Base-by-base conservation (phyloP, 2,329 filamentous ascomycete genomes). In the Gnomoniopsis sp. region DNA sequence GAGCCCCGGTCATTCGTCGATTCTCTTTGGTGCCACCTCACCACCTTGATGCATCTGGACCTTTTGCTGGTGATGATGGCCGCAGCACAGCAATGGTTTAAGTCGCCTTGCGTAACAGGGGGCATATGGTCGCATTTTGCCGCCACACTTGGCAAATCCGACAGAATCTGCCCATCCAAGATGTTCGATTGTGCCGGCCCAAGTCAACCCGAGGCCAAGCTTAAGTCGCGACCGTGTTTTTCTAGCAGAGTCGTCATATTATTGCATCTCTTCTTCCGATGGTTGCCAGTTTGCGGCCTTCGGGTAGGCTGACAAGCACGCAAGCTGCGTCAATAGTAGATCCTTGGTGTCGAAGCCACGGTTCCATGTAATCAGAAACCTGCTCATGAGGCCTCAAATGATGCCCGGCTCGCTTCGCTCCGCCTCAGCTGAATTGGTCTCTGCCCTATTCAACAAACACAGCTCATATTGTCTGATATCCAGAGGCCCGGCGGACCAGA, bases 401-500 rank as follows among this genome's bases (percentile, higher is more conserved):
- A 36, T 51, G 1, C 21, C 48, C n/a, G 53, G n/a, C 17, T 44
- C 47, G 7, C 15, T 3, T 14, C 19, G 26, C 2, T 47, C 48
- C 26, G 15, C 23, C 3, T 17, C 38, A 23, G 57, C 49, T 19
- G 43, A 38, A 22, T n/a, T 38, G 2, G 21, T n/a, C n/a, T n/a
- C 6, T 11, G 15, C 10, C 15, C 50, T 55, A 12, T 76, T 71
- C 49, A 70, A 69, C 51, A 89, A 66, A 36, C 83, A 81, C 49
- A 73, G 76, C 71, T 93, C 87, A 70, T 96, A 97, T 48, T 82
- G 80, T 36, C 84, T 80, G 56, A 96, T 67, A 60, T 89, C 83
- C 63, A 97, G 71, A 4, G 88, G 82, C 1, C 89, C 90, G 14
- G 92, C 87, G 43, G 86, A 79, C 87, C 93, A 96, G 3, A 96